Evolutionary conservation across 163 green algal genomes (phyloP).

Genomic region (Dunaliella salina): DNA sequence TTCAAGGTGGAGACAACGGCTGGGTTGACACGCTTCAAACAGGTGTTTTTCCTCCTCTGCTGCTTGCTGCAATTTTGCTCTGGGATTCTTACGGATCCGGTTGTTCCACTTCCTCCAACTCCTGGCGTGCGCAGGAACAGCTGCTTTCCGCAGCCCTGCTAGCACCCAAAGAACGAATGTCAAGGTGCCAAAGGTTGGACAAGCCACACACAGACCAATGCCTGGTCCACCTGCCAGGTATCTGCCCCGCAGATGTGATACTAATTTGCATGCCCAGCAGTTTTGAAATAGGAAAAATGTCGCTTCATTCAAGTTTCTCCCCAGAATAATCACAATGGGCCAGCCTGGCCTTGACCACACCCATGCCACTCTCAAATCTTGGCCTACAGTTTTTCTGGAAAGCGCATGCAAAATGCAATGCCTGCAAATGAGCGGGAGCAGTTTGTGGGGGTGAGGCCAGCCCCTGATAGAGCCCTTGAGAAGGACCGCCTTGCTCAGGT

Average conservation of each 20-base stretch:
- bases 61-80: not conserved
- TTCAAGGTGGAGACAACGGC: too few relatives aligned
- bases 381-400: not conserved
- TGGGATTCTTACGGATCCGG: not conserved
- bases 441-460: conserved; percentile 14
- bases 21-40: too few relatives aligned
- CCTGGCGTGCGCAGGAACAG: not conserved
- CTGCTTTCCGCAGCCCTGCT: not conserved
- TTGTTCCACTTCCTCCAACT: not conserved
- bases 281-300: too few relatives aligned
- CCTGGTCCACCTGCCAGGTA: not conserved
- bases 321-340: not conserved
- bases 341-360: not conserved
- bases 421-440: conserved; percentile 11
- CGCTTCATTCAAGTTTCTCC: not conserved
- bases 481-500: conserved; percentile 21
- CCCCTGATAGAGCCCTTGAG: conserved; percentile 13
- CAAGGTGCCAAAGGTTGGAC: not conserved
- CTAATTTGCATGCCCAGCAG: too few relatives aligned
- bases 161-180: not conserved
- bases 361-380: not conserved
- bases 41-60: not conserved
- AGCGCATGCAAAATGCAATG: not conserved
- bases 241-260: not conserved
- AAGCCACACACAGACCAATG: not conserved